These are phyloP conservation scores for Pestalotiopsis sp. DNA, from an alignment of 2,329 filamentous ascomycete genomes.

Conservation along the genomic window DNA sequence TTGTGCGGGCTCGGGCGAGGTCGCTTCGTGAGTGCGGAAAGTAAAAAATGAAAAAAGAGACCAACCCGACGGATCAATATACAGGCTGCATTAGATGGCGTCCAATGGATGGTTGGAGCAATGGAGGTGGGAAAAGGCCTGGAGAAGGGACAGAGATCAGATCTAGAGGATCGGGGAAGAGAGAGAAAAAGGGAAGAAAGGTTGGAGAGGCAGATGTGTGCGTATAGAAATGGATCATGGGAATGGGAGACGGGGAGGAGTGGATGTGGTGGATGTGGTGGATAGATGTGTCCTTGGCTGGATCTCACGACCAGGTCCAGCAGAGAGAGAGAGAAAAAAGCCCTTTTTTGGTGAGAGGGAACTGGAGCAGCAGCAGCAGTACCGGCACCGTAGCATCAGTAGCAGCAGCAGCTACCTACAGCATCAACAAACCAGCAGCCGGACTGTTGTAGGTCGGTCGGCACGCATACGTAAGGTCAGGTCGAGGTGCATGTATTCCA, in stretches of 20 bases:
- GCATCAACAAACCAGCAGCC: not conserved
- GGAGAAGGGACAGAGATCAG: slow-evolving; percentile 31
- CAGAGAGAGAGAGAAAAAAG: not conserved
- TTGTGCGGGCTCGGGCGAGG: slow-evolving; percentile 4
- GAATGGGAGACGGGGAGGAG: not conserved
- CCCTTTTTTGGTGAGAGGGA: not conserved
- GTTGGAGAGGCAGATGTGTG: slow-evolving; percentile 8
- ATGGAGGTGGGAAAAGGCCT: slow-evolving; percentile 20
- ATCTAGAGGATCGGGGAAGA: not conserved
- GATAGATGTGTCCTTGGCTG: slow-evolving; percentile 9
- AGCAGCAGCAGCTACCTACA: not conserved
- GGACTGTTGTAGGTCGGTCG: not conserved
- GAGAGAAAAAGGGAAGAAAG: slow-evolving; percentile 20
- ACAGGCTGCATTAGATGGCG: slow-evolving; percentile 35
- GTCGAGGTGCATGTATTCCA: not conserved
- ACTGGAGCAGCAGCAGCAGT: not conserved
- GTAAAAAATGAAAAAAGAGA: slow-evolving; percentile 24
- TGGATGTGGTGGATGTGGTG: slow-evolving; percentile 5
- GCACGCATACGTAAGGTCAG: not conserved
- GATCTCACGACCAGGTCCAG: not conserved
- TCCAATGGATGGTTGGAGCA: slow-evolving; percentile 12
- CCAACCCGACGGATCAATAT: slow-evolving; percentile 36
- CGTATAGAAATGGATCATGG: slow-evolving; percentile 3
- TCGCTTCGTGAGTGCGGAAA: not conserved
- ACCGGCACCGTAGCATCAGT: not conserved